Evolutionary conservation across 768 basidiomycete genomes (phyloP).

Genomic region (Xerocomellus dryophilus): DNA sequence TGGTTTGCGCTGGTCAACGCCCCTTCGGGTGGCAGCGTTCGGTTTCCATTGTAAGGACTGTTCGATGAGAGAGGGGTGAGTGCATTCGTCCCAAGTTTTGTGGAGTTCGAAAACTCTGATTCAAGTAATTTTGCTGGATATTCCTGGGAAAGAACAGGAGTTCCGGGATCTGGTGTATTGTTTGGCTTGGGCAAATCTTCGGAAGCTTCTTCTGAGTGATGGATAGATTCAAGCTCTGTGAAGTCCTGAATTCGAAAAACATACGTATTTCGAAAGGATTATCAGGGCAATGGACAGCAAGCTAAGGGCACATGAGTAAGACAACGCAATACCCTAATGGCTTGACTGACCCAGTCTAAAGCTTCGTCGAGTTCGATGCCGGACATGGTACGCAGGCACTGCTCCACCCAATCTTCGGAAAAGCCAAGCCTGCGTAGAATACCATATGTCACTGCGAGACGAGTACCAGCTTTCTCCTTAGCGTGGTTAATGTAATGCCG

Average conservation of each 20-base stretch:
- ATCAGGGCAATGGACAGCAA: conserved; percentile 61
- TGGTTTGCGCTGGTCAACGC: conserved; percentile 5
- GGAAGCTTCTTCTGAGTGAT: conserved; percentile 11
- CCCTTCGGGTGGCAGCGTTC: neutral
- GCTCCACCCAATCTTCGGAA: conserved; percentile 59
- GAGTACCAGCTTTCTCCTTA: conserved; percentile 68
- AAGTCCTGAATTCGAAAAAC: conserved; percentile 3
- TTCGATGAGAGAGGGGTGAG: conserved; percentile 38
- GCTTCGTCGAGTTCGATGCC: conserved; percentile 84
- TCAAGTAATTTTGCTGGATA: neutral
- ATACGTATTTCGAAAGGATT: conserved; percentile 48
- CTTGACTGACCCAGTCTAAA: conserved; percentile 75
- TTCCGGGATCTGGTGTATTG: conserved; percentile 2
- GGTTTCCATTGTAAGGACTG: neutral
- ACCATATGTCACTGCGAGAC: conserved; percentile 79
- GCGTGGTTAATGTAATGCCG: conserved; percentile 43
- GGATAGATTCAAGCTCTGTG: neutral
- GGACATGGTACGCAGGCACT: conserved; percentile 64
- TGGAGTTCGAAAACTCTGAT: conserved; percentile 3
- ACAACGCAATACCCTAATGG: neutral
- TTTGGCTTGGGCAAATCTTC: conserved; percentile 10
- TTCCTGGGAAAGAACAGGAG: neutral
- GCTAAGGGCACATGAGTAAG: conserved; percentile 39
- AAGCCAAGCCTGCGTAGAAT: conserved; percentile 78
- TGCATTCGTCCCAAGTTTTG: conserved; percentile 40